A percentile compares a stretch with the other conserved stretches of the same genome.
Conservation (phyloP, 2,329 filamentous ascomycete genomes). For the Rhynchosporium secalis region DNA sequence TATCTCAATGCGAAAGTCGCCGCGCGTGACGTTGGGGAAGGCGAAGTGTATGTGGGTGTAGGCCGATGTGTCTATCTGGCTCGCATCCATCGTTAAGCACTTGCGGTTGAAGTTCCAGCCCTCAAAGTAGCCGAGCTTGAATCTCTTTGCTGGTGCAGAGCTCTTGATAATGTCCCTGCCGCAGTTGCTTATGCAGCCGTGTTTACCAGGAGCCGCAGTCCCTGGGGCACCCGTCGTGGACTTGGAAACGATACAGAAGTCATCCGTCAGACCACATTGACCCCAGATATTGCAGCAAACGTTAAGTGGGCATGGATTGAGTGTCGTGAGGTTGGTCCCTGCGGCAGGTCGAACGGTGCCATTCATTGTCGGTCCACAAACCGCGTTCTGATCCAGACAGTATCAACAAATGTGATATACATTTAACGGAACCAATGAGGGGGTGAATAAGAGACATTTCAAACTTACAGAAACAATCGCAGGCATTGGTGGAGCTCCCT, state of each 20-base stretch:
- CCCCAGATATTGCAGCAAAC: constrained; percentile 47
- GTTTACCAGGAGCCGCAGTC: constrained; percentile 37
- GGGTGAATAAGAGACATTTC: background rate
- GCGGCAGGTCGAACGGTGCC: constrained; percentile 38
- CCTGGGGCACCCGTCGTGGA: constrained; percentile 40
- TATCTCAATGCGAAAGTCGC: constrained; percentile 36
- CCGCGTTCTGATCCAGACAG: constrained; percentile 32
- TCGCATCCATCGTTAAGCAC: constrained; percentile 37
- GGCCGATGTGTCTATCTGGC: constrained; percentile 25
- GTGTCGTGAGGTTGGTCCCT: constrained; percentile 37
- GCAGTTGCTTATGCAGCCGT: constrained; percentile 47
- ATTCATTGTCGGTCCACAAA: constrained; percentile 49
- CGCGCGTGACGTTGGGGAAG: constrained; percentile 40
- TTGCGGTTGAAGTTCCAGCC: constrained; percentile 36
- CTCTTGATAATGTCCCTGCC: constrained; percentile 41
- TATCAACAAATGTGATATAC: background rate
- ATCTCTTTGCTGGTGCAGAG: constrained; percentile 26
- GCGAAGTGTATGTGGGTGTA: constrained; percentile 42
- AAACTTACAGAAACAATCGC: constrained; percentile 34
- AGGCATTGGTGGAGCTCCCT: constrained; percentile 46
- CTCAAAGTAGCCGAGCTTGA: constrained; percentile 41
- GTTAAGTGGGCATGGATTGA: constrained; percentile 49
- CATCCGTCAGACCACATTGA: constrained; percentile 42
- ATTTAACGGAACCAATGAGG: background rate
- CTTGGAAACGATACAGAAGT: constrained; percentile 40